Conservation (phyloP, 306 rosid species). For the Vigna radiata region DNA sequence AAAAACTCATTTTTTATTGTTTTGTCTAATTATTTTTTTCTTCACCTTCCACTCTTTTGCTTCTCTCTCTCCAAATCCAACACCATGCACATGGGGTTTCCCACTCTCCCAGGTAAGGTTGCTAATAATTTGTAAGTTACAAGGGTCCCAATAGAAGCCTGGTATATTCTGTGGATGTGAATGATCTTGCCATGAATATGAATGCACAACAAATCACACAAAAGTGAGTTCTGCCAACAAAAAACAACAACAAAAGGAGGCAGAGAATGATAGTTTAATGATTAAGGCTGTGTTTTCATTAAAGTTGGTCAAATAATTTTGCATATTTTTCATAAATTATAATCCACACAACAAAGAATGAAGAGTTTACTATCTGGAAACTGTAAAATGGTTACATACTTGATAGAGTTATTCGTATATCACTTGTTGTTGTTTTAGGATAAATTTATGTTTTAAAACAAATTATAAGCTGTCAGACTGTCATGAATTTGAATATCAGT, state of each 20-base stretch:
- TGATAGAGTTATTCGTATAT: no score
- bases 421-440: no score
- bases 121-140: conserved; percentile 24
- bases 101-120: conserved; percentile 23
- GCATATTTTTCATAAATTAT: no score
- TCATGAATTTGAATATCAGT: no score
- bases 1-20: conserved; percentile 32
- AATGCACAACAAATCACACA: not conserved
- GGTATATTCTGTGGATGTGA: not conserved
- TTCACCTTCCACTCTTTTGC: not conserved
- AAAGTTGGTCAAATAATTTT: no score
- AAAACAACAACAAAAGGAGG: not conserved
- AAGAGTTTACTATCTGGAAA: no score
- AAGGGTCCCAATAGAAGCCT: conserved; percentile 14
- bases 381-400: no score
- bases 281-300: no score
- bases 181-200: not conserved
- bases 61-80: conserved; percentile 29
- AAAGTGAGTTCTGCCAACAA: conserved; percentile 6
- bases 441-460: no score
- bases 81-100: conserved; percentile 52
- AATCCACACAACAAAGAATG: no score
- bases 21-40: conserved; percentile 6
- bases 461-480: no score
- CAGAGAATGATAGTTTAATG: no score